A percentile compares a stretch with the other conserved stretches of the same genome.
These are phyloP conservation scores for Knoxia roxburghii DNA, from an alignment of 257 asterid species.

Conservation along the genomic window DNA sequence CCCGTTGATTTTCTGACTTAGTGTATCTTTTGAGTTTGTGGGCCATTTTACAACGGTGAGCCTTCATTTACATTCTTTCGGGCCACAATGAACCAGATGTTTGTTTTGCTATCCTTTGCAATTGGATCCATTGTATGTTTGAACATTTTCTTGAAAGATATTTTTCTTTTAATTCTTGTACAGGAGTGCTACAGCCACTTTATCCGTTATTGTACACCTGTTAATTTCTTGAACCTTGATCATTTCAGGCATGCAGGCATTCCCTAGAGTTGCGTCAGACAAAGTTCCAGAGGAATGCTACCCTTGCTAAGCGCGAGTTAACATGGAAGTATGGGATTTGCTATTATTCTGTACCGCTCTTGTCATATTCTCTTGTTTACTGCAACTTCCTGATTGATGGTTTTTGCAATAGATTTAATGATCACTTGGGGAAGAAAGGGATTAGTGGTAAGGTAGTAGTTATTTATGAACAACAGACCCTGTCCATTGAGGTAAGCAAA, in stretches of 20 bases:
- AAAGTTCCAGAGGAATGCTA: conserved; percentile 71
- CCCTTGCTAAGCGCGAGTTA: conserved; percentile 66
- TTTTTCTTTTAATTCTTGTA: not conserved
- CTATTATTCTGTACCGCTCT: conserved; percentile 6
- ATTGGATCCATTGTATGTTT: not conserved
- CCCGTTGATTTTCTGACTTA: not conserved
- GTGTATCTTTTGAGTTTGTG: not conserved
- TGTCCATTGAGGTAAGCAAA: conserved; percentile 65
- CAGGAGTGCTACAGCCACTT: not conserved
- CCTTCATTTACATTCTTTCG: not conserved
- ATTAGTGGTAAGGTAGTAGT: conserved; percentile 74
- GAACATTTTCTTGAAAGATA: not conserved
- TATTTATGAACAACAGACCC: conserved; percentile 71
- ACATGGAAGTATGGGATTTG: conserved; percentile 74
- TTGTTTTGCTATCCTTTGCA: not conserved
- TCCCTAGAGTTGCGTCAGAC: conserved; percentile 52
- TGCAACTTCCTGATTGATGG: conserved; percentile 16
- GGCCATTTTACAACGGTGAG: not conserved
- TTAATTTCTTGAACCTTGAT: not conserved
- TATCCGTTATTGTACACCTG: not conserved
- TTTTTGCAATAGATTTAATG: conserved; percentile 55
- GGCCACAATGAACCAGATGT: not conserved
- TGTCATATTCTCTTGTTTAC: not conserved
- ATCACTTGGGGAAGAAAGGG: conserved; percentile 83
- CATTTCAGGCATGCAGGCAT: conserved; percentile 57